Evolutionary conservation across 2,329 filamentous ascomycete species (phyloP).

Genomic region (Paraphaeosphaeria minitans): DNA sequence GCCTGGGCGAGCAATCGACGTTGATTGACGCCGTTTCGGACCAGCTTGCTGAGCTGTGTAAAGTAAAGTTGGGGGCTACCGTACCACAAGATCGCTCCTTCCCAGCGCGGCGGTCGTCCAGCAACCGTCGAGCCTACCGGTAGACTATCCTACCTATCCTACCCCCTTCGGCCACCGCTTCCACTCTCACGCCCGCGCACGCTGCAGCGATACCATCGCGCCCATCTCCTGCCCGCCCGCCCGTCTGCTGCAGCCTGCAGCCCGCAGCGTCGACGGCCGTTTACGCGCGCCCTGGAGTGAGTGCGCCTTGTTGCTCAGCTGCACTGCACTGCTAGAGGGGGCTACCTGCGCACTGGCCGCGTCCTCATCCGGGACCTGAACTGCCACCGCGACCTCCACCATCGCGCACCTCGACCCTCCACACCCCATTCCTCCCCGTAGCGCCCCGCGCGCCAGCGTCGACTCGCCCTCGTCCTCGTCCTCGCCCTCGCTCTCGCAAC

Average conservation of each 20-base stretch:
- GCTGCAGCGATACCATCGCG: no score
- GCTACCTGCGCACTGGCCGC: conserved; percentile 9
- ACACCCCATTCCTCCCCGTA: conserved; percentile 2
- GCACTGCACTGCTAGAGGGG: conserved; percentile 1
- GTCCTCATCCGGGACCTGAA: conserved; percentile 4
- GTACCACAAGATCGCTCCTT: conserved; percentile 7
- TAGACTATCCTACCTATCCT: no score
- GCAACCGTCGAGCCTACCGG: background rate
- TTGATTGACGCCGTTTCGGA: background rate
- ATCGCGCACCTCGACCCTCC: conserved; percentile 7
- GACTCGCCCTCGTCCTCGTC: background rate
- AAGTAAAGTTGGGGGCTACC: conserved; percentile 1
- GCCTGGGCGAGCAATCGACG: conserved; percentile 3
- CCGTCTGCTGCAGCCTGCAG: no score
- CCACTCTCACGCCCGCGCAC: background rate
- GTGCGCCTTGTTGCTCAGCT: conserved; percentile 8
- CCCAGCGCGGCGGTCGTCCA: conserved; percentile 8
- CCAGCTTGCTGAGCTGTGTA: background rate
- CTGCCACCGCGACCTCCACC: conserved; percentile 8
- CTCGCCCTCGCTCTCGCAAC: no score
- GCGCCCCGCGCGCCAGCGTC: conserved; percentile 8
- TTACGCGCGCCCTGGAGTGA: background rate
- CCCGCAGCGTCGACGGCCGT: background rate
- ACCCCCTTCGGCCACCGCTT: background rate
- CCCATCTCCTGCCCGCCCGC: background rate